Evolutionary conservation across 208 protist species (phyloP).

Genomic region (Leptomonas pyrrhocoris): DNA sequence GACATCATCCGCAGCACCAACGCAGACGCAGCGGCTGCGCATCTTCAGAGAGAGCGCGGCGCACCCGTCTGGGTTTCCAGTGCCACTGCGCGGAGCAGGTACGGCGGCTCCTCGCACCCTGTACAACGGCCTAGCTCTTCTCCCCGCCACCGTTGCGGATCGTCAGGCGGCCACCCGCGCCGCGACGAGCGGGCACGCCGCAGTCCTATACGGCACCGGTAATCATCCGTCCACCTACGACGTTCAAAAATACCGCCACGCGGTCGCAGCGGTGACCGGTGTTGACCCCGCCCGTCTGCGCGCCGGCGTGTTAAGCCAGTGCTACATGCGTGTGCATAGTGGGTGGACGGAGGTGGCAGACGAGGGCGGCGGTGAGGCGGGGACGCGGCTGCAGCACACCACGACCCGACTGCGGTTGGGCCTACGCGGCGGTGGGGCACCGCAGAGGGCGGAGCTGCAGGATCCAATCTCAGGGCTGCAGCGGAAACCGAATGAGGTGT

Average conservation of each 20-base stretch:
- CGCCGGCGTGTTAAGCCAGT: slow-evolving; percentile 4
- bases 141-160: slow-evolving; percentile 15
- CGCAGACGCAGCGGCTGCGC: slow-evolving; percentile 8
- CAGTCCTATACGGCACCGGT: slow-evolving; percentile 1
- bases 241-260: slow-evolving; percentile 14
- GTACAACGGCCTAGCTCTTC: slow-evolving; percentile 9
- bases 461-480: slow-evolving; percentile 23
- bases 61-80: slow-evolving; percentile 26
- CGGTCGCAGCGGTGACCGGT: slow-evolving; percentile 17
- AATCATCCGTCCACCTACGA: slow-evolving; percentile 13
- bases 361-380: neutral
- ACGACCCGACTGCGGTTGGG: slow-evolving; percentile 13
- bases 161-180: slow-evolving; percentile 10
- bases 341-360: slow-evolving; percentile 8
- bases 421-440: slow-evolving; percentile 1
- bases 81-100: slow-evolving; percentile 22
- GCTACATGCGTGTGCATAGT: slow-evolving; percentile 17
- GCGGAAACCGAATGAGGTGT: slow-evolving; percentile 33
- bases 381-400: neutral
- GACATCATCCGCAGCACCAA: neutral
- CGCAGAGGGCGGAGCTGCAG: slow-evolving; percentile 11
- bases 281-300: slow-evolving; percentile 25
- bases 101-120: slow-evolving; percentile 7
- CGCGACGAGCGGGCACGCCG: neutral
- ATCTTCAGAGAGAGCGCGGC: slow-evolving; percentile 14